Percentiles rank a stretch among this genome's conserved stretches.
Conservation (phyloP, 306 rosid species). For the Oemleria cerasiformis region DNA sequence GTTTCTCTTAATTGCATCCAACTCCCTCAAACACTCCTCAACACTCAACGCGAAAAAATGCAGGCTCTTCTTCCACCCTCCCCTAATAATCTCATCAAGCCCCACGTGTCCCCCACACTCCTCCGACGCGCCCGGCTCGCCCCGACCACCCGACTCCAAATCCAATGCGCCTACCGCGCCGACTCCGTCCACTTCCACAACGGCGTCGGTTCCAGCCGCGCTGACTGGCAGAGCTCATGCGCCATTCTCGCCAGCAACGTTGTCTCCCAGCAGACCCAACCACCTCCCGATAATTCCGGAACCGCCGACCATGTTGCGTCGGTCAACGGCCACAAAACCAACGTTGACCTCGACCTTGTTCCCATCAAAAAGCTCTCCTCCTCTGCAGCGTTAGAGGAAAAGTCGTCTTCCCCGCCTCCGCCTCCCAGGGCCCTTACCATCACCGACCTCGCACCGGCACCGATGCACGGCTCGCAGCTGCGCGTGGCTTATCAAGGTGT, state of each 20-base stretch:
- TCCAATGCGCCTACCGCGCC: slow-evolving; percentile 47
- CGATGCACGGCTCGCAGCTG: slow-evolving; percentile 87
- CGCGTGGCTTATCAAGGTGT: slow-evolving; percentile 97
- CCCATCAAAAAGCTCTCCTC: slow-evolving; percentile 45
- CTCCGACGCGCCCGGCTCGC: not conserved
- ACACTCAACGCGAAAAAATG: slow-evolving; percentile 28
- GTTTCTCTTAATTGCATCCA: not conserved
- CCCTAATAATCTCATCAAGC: slow-evolving; percentile 33
- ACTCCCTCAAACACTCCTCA: not conserved
- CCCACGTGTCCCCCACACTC: not conserved
- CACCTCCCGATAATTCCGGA: slow-evolving; percentile 23
- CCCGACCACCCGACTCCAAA: slow-evolving; percentile 25
- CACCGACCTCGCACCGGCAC: slow-evolving; percentile 88
- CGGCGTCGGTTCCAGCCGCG: slow-evolving; percentile 47
- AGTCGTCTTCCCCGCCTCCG: slow-evolving; percentile 31
- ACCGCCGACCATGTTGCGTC: slow-evolving; percentile 36
- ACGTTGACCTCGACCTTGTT: slow-evolving; percentile 57
- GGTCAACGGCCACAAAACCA: slow-evolving; percentile 67
- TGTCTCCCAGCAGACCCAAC: slow-evolving; percentile 51
- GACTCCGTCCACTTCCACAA: slow-evolving; percentile 41
- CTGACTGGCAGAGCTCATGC: slow-evolving; percentile 94
- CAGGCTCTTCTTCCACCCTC: slow-evolving; percentile 50
- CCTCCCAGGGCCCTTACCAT: slow-evolving; percentile 60
- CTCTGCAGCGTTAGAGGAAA: not conserved
- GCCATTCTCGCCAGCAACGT: slow-evolving; percentile 84